These are phyloP conservation scores for Botrytis fragariae DNA, from an alignment of 2,329 filamentous ascomycete species.

Conservation along the genomic window DNA sequence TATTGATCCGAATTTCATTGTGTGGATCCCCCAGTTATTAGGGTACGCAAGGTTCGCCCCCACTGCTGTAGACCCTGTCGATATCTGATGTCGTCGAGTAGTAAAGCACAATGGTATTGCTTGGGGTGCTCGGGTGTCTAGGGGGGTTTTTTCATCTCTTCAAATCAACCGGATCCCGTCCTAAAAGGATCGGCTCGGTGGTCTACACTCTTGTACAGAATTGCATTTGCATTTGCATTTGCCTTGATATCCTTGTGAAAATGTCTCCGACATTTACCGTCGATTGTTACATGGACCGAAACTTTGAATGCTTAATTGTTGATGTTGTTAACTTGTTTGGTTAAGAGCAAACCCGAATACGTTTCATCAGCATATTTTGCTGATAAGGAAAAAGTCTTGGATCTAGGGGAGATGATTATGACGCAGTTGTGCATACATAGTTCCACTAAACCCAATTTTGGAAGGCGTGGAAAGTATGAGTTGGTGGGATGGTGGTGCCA, in stretches of 20 bases:
- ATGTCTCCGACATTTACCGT: not conserved
- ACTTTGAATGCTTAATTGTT: not conserved
- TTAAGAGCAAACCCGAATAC: not conserved
- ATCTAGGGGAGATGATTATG: not conserved
- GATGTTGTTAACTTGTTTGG: not conserved
- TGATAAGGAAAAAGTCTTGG: slow-evolving; percentile 2
- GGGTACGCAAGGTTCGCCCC: not conserved
- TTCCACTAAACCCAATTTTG: not conserved
- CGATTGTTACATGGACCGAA: not conserved
- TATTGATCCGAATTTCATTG: not conserved
- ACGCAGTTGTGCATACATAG: slow-evolving; percentile 10
- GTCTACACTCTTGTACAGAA: not conserved
- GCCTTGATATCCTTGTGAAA: not conserved
- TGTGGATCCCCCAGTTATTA: not conserved
- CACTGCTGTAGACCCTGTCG: not conserved
- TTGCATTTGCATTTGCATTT: not conserved
- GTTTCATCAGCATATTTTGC: not conserved
- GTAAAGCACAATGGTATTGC: not conserved
- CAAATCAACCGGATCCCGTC: not conserved
- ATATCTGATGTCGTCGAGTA: not conserved
- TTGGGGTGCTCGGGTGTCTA: not conserved
- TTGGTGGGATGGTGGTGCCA: slow-evolving; percentile 6
- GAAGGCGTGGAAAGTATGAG: not conserved
- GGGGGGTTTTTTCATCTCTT: not conserved
- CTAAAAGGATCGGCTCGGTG: not conserved